Conservation (phyloP, 2,329 filamentous ascomycete genomes). For the Escovopsis weberi region DNA sequence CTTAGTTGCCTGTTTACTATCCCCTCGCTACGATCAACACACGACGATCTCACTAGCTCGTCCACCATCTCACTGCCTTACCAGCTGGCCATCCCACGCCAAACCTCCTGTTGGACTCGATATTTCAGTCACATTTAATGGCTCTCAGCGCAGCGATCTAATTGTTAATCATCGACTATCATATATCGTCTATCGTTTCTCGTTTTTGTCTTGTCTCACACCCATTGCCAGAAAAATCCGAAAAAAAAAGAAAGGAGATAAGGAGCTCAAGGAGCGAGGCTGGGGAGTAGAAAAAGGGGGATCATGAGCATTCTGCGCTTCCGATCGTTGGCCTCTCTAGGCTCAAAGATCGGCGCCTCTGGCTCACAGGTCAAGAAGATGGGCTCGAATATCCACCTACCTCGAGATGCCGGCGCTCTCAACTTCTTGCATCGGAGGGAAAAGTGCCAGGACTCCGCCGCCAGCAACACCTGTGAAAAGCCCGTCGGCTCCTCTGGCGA, state of each 20-base stretch:
- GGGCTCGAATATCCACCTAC: conserved; percentile 14
- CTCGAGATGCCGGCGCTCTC: conserved; percentile 7
- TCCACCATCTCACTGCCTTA: conserved; percentile 1
- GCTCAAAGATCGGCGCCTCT: conserved; percentile 7
- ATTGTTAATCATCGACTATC: conserved; percentile 3
- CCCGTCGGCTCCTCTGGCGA: conserved; percentile 38
- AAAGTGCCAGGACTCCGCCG: conserved; percentile 4
- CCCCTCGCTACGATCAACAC: neutral
- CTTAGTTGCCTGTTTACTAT: conserved; percentile 12
- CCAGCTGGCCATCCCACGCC: neutral
- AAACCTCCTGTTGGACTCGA: neutral
- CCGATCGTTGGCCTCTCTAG: conserved; percentile 2
- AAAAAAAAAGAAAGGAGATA: neutral
- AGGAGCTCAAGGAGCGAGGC: neutral
- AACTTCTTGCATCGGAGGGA: conserved; percentile 6
- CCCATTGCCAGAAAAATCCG: neutral
- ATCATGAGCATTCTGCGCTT: conserved; percentile 4
- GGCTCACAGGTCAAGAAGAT: conserved; percentile 10
- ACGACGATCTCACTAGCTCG: neutral
- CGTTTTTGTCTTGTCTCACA: conserved; percentile 2
- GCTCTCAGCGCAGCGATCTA: conserved; percentile 3
- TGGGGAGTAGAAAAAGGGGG: conserved; percentile 1
- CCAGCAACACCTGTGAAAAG: conserved; percentile 41
- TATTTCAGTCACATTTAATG: conserved; percentile 3
- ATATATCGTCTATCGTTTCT: neutral